Base-by-base conservation (phyloP, 768 basidiomycete species). In the Chalciporus pseudorubinellus region DNA sequence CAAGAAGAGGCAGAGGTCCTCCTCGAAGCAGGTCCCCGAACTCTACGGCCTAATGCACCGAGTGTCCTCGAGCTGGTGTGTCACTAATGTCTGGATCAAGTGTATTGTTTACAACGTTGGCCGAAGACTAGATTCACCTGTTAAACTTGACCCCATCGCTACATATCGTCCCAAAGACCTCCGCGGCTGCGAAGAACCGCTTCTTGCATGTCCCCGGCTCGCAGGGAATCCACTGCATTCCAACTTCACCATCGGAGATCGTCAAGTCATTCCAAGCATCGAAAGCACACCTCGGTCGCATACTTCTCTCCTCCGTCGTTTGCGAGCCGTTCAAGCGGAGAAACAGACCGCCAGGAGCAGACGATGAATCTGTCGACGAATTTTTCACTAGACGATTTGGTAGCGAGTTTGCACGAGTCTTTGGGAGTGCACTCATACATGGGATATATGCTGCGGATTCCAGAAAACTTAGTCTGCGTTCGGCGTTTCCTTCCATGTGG, bases 381-480 rank as follows among this genome's bases (percentile, higher is more conserved):
- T 89, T 98, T 57, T 64, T 98, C 49, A 65, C 79, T 0, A 77
- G 90, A 12, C 76, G 91, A 20, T 88, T 97, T 50, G 90, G 92
- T 0, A 65, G 75, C 6, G 68, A 75, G 2, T 80, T 95, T 59
- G 92, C 95, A 1, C 78, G 83, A 14, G 77, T 79, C 3, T 77
- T 98, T 48, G 83, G 88, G 63, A 91, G 78, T 29, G 87, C 95
- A 0, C 72, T 97, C 51, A 82, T 93, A 1, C 95, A 97, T 61
- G 95, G 95, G 0, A 89, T 98, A 49, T 98, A 98, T 64, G 93
- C 92, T 1, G 82, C 92, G 0, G 92, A 95, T 60, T 81, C 93
- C 2, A 72, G 88, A 3, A 60, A 72, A 36, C 70, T 98, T 16
- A 91, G 89, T 52, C 74, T 92, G 3, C 80, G 85, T 3, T 78